Evolutionary conservation across 768 basidiomycete genomes (phyloP).

Genomic region (Hysterangium stoloniferum): DNA sequence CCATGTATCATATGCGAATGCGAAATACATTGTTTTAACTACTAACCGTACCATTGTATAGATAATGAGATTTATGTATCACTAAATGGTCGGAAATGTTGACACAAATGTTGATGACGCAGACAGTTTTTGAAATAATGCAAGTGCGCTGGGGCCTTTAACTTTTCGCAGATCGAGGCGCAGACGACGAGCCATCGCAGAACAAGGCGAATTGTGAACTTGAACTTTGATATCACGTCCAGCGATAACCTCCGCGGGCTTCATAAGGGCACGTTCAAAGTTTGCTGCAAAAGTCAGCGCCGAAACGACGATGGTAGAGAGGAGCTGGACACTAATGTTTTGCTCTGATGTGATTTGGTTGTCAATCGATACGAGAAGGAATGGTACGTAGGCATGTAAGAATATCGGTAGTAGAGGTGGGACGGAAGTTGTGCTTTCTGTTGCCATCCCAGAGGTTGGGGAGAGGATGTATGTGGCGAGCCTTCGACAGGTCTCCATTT

Average conservation of each 20-base stretch:
- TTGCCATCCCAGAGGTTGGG: slow-evolving; percentile 22
- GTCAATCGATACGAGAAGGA: slow-evolving; percentile 50
- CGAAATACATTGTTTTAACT: no score
- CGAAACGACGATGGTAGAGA: slow-evolving; percentile 59
- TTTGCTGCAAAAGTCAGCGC: slow-evolving; percentile 61
- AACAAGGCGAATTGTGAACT: slow-evolving; percentile 55
- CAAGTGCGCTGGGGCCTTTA: slow-evolving; percentile 43
- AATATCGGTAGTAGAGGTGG: slow-evolving; percentile 72
- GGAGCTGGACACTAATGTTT: slow-evolving; percentile 49
- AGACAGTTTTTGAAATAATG: slow-evolving; percentile 52
- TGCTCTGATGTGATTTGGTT: slow-evolving; percentile 45
- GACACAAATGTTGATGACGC: slow-evolving; percentile 59
- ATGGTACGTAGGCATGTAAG: slow-evolving; percentile 57
- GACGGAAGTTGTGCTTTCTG: slow-evolving; percentile 18
- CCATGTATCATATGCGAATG: no score
- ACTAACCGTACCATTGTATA: no score
- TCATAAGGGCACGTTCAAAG: slow-evolving; percentile 56
- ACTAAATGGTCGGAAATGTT: slow-evolving; percentile 42
- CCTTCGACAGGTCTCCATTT: slow-evolving; percentile 54
- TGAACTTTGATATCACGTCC: background rate
- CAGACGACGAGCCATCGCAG: slow-evolving; percentile 57
- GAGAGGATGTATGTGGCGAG: slow-evolving; percentile 63
- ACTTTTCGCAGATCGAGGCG: slow-evolving; percentile 51
- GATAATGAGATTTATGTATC: no score
- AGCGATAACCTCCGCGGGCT: slow-evolving; percentile 34